Evolutionary conservation across 306 rosid genomes (phyloP), one percentile per base, ranked within the genome.

Genomic region (Echinosophora koreensis): DNA sequence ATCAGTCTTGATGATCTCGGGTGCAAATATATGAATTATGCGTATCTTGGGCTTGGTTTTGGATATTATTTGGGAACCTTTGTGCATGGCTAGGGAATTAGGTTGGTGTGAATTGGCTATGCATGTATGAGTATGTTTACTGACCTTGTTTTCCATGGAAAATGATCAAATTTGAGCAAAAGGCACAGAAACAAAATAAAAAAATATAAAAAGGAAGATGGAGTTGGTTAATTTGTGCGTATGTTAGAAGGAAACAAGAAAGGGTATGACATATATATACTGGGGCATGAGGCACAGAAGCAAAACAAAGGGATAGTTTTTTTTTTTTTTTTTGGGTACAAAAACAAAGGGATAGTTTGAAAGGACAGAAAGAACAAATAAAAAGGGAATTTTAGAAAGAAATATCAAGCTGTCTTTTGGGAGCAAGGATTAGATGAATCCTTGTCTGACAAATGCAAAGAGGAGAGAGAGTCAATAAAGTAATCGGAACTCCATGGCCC

Each of bases 1-100:
- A 77, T 95, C 97, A 5, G 96, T 95, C 75, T 88, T 87, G 89
- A 95, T 95, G 78, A 95, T 88, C 78, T 92, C 91, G 0, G 97
- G 97, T 4, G 97, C 97, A 46, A 90, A 89, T 79, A 95, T 87
- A 87, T 95, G 98, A 69, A 90, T 92, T 66, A 95, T 95, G 27
- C 98, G 88, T 34, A 95, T 90, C 81, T 90, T 90, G 14, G 97
- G 96, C 77, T 83, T 92, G 11, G 85, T 38, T 56, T 95, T 95
- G 6, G 91, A 88, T 50, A 92, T 87, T 51, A 69, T 59, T 52
- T 86, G 84, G 0, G 97, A 95, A 34, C 84, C 80, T 73, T 62
- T 81, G 86, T 90, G 95, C 74, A 89, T 73, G 76, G 79, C 85
- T 54, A 87, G 79, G 56, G 83, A 30, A 30, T 30, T 22, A 12